Percentiles rank a stretch among this genome's conserved stretches.
Evolutionary conservation across 169 alveolate genomes (phyloP).

Genomic region (Pseudocohnilembus persalinus): DNA sequence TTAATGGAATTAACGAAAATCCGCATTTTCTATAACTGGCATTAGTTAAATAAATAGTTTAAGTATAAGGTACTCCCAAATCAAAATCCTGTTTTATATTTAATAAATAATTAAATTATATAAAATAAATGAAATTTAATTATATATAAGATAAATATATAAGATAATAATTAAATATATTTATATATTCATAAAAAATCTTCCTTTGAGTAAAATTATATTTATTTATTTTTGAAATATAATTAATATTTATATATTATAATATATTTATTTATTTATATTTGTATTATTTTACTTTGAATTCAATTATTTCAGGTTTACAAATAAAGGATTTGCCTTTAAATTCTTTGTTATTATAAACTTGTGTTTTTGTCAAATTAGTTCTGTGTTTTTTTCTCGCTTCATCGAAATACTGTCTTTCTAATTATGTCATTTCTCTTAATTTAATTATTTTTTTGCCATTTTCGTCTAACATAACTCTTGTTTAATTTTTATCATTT

Average conservation of each 20-base stretch:
- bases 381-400: slow-evolving; percentile 67
- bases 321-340: slow-evolving; percentile 81
- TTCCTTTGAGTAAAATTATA: background rate
- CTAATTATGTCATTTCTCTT: slow-evolving; percentile 54
- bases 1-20: slow-evolving; percentile 74
- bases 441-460: slow-evolving; percentile 22
- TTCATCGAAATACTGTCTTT: slow-evolving; percentile 63
- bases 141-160: too few species aligned
- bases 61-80: slow-evolving; percentile 70
- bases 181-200: background rate
- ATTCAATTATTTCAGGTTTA: slow-evolving; percentile 80
- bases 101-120: too few species aligned
- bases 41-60: slow-evolving; percentile 76
- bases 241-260: background rate
- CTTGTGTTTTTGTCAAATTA: slow-evolving; percentile 69
- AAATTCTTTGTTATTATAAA: slow-evolving; percentile 74
- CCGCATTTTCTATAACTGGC: slow-evolving; percentile 78
- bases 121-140: too few species aligned
- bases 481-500: background rate
- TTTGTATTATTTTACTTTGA: slow-evolving; percentile 46
- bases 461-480: slow-evolving; percentile 4
- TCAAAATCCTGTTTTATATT: slow-evolving; percentile 62
- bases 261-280: background rate
- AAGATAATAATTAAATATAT: too few species aligned
- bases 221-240: background rate